Evolutionary conservation across 768 basidiomycete species (phyloP).

Genomic region (Coprinopsis cinerea): DNA sequence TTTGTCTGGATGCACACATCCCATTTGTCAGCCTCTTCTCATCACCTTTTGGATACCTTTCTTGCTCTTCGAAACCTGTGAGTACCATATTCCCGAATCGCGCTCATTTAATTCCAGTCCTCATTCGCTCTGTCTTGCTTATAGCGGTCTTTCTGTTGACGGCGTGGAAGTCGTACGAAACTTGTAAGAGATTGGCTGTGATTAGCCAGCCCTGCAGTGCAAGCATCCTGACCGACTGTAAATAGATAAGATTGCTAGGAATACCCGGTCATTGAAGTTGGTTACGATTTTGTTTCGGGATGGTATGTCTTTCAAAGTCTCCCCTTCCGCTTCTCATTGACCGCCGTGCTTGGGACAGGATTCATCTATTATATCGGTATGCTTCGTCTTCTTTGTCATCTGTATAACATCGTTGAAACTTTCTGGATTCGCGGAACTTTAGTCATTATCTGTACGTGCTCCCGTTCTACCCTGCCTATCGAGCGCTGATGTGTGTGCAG

Average conservation of each 20-base stretch:
- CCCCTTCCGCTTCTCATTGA: not conserved
- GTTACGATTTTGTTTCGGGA: slow-evolving; percentile 13
- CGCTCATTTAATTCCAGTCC: too few species aligned
- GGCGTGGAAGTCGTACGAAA: slow-evolving; percentile 17
- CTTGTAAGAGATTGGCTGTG: slow-evolving; percentile 12
- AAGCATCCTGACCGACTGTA: too few species aligned
- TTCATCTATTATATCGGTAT: slow-evolving; percentile 23
- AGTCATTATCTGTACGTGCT: too few species aligned
- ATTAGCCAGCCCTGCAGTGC: not conserved
- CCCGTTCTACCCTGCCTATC: too few species aligned
- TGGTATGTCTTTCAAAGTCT: slow-evolving; percentile 8
- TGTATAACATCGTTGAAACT: too few species aligned
- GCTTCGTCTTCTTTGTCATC: slow-evolving; percentile 14
- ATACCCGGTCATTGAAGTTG: not conserved
- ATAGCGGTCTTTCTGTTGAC: slow-evolving; percentile 19
- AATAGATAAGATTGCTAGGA: not conserved
- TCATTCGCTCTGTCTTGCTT: not conserved
- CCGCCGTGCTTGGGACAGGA: slow-evolving; percentile 12
- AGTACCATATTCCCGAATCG: not conserved
- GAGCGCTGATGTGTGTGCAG: slow-evolving; percentile 6
- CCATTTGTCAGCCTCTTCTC: slow-evolving; percentile 16
- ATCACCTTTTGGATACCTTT: slow-evolving; percentile 20
- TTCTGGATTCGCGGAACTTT: too few species aligned
- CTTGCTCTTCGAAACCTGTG: slow-evolving; percentile 18
- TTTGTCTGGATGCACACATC: slow-evolving; percentile 17